Evolutionary conservation across 441 rosid genomes (phyloP).

Genomic region (Capsella rubella): DNA sequence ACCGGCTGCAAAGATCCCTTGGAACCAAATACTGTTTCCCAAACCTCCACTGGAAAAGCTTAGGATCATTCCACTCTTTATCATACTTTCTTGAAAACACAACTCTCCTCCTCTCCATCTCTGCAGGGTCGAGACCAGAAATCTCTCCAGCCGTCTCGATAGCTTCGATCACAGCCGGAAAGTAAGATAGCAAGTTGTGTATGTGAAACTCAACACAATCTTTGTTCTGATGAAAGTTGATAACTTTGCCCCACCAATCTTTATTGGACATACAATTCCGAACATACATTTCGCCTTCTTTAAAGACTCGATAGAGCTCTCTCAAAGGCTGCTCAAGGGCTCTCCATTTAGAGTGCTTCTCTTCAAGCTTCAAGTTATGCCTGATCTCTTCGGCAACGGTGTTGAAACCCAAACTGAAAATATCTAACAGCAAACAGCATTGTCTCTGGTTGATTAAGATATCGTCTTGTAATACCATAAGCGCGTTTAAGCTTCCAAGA

Average conservation of each 20-base stretch:
- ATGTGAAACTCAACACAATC: constrained; percentile 85
- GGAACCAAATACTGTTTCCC: constrained; percentile 84
- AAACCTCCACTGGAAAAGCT: constrained; percentile 76
- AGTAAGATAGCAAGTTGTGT: constrained; percentile 76
- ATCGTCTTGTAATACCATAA: constrained; percentile 81
- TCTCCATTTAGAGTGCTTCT: constrained; percentile 85
- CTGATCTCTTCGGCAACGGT: constrained; percentile 81
- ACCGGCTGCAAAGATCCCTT: constrained; percentile 54
- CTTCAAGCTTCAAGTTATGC: constrained; percentile 78
- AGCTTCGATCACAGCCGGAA: constrained; percentile 81
- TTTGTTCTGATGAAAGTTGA: constrained; percentile 76
- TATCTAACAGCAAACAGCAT: constrained; percentile 69
- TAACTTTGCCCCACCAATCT: constrained; percentile 89
- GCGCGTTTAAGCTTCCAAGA: constrained; percentile 83
- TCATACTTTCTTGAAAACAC: constrained; percentile 76
- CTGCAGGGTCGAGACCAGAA: constrained; percentile 80
- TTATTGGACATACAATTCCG: constrained; percentile 74
- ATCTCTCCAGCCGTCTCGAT: constrained; percentile 85
- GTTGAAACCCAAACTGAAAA: constrained; percentile 65
- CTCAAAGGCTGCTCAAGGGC: constrained; percentile 80
- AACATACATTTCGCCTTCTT: constrained; percentile 87
- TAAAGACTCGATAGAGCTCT: constrained; percentile 80
- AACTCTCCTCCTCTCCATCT: constrained; percentile 77
- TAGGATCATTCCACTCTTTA: constrained; percentile 81
- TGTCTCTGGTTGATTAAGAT: constrained; percentile 79